phyloP scores from a whole-genome alignment of 2,329 filamentous ascomycete genomes.

The Coniochaeta sp. region DNA sequence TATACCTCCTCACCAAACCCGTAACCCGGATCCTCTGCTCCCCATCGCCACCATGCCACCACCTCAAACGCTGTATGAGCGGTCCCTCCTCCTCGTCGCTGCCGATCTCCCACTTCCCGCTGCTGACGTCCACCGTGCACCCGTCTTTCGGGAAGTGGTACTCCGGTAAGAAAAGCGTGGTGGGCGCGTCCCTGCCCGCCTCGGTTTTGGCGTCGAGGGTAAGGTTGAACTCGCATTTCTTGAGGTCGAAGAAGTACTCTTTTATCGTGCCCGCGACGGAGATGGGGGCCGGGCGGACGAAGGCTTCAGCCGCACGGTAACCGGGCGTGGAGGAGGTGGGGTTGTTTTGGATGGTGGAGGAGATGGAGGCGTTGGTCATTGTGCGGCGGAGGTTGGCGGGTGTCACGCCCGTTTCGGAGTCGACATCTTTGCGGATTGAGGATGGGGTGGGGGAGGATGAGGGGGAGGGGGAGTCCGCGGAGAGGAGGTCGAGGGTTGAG shows the following conservation, averaged over 20 bases:
- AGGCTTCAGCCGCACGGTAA: slow-evolving; percentile 87
- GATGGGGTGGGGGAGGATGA: slow-evolving; percentile 14
- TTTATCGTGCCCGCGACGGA: slow-evolving; percentile 64
- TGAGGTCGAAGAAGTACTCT: slow-evolving; percentile 75
- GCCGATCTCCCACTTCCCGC: slow-evolving; percentile 85
- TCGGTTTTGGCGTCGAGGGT: slow-evolving; percentile 52
- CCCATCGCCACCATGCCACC: slow-evolving; percentile 88
- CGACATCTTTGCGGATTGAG: slow-evolving; percentile 29
- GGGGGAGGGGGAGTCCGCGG: slow-evolving; percentile 25
- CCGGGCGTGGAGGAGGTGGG: slow-evolving; percentile 48
- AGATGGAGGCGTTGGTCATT: slow-evolving; percentile 61
- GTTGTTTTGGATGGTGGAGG: slow-evolving; percentile 39
- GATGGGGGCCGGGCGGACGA: slow-evolving; percentile 77
- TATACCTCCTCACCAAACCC: slow-evolving; percentile 63
- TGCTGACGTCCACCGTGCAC: slow-evolving; percentile 67
- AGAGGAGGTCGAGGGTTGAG: slow-evolving; percentile 40
- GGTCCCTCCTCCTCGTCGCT: slow-evolving; percentile 63
- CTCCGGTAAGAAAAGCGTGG: slow-evolving; percentile 78
- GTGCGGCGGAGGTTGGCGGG: slow-evolving; percentile 70
- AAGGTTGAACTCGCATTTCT: slow-evolving; percentile 69
- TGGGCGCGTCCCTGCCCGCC: slow-evolving; percentile 56
- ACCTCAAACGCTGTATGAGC: slow-evolving; percentile 69
- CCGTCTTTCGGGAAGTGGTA: slow-evolving; percentile 81
- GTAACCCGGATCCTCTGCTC: slow-evolving; percentile 72
- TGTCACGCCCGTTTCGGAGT: slow-evolving; percentile 55